Evolutionary conservation across 495 filamentous ascomycete species (phyloP), one percentile per base, ranked within the genome.

Genomic region (Talaromyces liani): DNA sequence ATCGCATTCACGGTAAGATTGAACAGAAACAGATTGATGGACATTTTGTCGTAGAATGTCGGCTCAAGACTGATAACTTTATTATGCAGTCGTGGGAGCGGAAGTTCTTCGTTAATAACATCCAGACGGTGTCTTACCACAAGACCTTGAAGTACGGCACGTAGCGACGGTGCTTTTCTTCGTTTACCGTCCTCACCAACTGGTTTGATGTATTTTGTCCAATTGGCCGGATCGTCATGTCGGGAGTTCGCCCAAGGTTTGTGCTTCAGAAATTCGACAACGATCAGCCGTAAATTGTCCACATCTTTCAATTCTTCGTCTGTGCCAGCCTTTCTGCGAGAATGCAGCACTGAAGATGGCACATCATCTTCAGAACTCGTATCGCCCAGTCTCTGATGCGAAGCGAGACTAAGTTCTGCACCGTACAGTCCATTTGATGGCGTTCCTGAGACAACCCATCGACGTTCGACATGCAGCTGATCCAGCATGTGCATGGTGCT

Each of bases 371-470:
- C 66, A 20, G 70, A 63, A 59, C 74, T 77, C 0, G 70, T 72
- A 60, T 78, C 78, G 24, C 68, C 76, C 18, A 74, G 67, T 4
- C 72, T 78, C 64, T 83, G 80, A 36, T 74, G 76, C 2, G 77
- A 78, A 4, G 81, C 81, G 60, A 86, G 70, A 49, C 85, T 87
- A 5, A 88, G 79, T 67, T 88, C 85, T 0, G 95, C 81, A 1
- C 92, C 91, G 47, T 90, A 86, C 1, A 98, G 79, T 47, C 91
- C 88, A 63, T 84, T 87, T 9, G 92, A 90, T 14, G 93, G 93
- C 0, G 93, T 98, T 60, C 93, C 93, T 2, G 91, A 94, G 3
- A 97, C 90, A 16, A 97, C 83, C 93, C 93, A 98, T 22, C 88
- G 84, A 10, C 90, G 82, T 36, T 91, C 84, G 24, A 91, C 81